Percentiles rank a stretch among this genome's conserved stretches.
Evolutionary conservation across 306 rosid genomes (phyloP).

Genomic region (Neltuma alba): DNA sequence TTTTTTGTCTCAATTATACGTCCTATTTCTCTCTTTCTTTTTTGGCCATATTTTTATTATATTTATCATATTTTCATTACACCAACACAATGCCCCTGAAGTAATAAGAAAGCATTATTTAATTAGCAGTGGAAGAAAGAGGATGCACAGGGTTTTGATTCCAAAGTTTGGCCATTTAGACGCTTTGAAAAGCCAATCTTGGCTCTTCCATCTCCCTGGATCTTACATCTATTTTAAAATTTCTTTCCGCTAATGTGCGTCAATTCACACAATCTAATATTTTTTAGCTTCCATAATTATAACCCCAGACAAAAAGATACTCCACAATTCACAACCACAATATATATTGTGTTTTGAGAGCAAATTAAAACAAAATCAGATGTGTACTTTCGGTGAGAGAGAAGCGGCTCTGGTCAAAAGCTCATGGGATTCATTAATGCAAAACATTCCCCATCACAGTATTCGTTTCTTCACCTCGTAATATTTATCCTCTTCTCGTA

Average conservation of each 20-base stretch:
- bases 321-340: background rate
- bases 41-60: too few species aligned
- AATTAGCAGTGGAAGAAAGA: background rate
- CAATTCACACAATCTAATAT: background rate
- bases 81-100: too few species aligned
- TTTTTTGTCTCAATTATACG: too few species aligned
- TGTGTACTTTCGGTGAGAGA: slow-evolving; percentile 33
- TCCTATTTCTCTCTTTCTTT: too few species aligned
- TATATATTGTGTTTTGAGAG: background rate
- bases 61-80: too few species aligned
- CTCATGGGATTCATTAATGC: slow-evolving; percentile 27
- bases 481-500: background rate
- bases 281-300: background rate
- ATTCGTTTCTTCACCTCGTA: slow-evolving; percentile 37
- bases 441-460: slow-evolving; percentile 30
- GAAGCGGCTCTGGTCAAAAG: slow-evolving; percentile 34
- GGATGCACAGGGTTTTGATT: background rate
- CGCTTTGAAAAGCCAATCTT: background rate
- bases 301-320: background rate
- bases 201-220: background rate
- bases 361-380: background rate
- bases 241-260: background rate
- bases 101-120: too few species aligned
- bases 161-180: background rate
- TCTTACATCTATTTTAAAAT: background rate